Conservation (phyloP, 495 filamentous ascomycete species). For the Bacidia rubella region DNA sequence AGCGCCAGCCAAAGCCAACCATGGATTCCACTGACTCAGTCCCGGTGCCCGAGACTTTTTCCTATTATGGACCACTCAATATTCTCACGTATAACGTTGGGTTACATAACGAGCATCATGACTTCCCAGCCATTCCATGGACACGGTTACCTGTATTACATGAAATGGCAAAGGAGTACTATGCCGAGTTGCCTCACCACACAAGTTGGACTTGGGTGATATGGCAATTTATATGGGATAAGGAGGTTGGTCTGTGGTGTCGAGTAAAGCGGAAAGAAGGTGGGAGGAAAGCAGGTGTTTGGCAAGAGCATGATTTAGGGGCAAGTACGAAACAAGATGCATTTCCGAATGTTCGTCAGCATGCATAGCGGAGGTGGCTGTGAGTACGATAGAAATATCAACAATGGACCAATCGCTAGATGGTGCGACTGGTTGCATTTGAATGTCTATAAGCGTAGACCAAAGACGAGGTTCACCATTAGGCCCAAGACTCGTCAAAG, state of each 20-base stretch:
- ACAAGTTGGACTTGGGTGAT: conserved; percentile 85
- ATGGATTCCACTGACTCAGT: conserved; percentile 31
- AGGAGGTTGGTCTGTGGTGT: conserved; percentile 75
- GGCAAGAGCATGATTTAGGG: conserved; percentile 41
- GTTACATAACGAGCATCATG: conserved; percentile 96
- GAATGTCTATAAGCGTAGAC: no score
- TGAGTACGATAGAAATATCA: no score
- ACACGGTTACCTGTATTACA: conserved; percentile 63
- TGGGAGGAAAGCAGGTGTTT: conserved; percentile 52
- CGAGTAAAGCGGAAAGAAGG: conserved; percentile 85
- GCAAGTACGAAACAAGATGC: conserved; percentile 86
- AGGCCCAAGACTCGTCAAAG: no score
- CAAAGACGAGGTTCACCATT: no score
- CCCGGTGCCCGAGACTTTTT: conserved; percentile 84
- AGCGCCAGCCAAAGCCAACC: conserved; percentile 29
- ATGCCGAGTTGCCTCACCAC: conserved; percentile 74
- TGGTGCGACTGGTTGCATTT: no score
- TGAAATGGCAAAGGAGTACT: conserved; percentile 82
- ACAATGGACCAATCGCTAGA: no score
- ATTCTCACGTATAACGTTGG: conserved; percentile 93
- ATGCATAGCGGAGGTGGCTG: no score
- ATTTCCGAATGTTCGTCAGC: conserved; percentile 78
- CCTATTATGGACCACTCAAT: conserved; percentile 91
- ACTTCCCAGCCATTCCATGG: conserved; percentile 96
- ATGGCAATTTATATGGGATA: conserved; percentile 88